Conservation (phyloP, 345 rosid species). For the Chamaenerion angustifolium region DNA sequence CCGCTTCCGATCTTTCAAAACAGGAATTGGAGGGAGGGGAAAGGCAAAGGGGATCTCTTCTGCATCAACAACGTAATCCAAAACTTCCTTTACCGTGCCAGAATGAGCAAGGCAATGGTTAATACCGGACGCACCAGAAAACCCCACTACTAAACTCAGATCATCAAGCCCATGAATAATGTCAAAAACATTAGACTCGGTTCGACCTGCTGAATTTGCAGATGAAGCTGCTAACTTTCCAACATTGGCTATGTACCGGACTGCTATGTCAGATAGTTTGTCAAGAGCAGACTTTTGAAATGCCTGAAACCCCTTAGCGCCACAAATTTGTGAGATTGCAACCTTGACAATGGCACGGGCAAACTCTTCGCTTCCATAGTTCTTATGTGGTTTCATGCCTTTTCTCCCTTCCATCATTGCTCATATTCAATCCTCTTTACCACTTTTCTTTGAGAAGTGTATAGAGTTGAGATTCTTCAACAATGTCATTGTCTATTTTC, state of each 20-base stretch:
- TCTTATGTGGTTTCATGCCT: constrained; percentile 26
- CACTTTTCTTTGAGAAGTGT: too few relatives aligned
- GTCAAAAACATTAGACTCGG: constrained; percentile 46
- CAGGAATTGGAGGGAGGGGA: constrained; percentile 48
- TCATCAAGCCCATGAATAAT: constrained; percentile 65
- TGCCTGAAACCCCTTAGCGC: constrained; percentile 50
- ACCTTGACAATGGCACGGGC: constrained; percentile 37
- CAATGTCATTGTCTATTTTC: too few relatives aligned
- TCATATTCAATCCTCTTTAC: constrained; percentile 50
- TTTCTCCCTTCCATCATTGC: constrained; percentile 46
- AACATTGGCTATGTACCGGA: constrained; percentile 33
- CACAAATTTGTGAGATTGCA: constrained; percentile 69
- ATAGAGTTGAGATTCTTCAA: too few relatives aligned
- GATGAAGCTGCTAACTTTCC: constrained; percentile 42
- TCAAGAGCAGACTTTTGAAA: constrained; percentile 77
- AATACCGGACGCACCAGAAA: constrained; percentile 39
- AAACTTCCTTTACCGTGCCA: constrained; percentile 42
- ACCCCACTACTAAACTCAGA: constrained; percentile 45
- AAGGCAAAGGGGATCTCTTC: constrained; percentile 49
- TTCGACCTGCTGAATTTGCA: constrained; percentile 60
- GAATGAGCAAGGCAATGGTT: constrained; percentile 53
- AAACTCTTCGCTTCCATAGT: constrained; percentile 35
- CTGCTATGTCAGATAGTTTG: constrained; percentile 37
- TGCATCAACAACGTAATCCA: constrained; percentile 39
- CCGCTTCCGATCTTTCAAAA: constrained; percentile 30